A percentile compares a stretch with the other conserved stretches of the same genome.
Evolutionary conservation across 306 rosid genomes (phyloP).

Genomic region (Quercus engelmannii): DNA sequence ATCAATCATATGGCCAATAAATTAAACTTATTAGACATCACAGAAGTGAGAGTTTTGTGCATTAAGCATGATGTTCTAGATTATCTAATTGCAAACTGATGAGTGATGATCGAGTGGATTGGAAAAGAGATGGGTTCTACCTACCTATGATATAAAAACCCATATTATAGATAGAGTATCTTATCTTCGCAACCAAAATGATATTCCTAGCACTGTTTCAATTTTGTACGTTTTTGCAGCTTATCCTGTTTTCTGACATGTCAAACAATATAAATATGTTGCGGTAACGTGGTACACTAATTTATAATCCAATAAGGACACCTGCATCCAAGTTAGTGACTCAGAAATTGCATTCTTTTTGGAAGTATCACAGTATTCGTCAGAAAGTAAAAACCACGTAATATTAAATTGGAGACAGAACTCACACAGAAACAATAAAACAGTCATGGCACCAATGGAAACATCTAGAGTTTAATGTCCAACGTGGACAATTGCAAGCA

Average conservation of each 20-base stretch:
- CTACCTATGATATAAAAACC: conserved; percentile 3
- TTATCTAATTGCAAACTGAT: neutral
- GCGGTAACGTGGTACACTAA: neutral
- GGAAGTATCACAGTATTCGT: neutral
- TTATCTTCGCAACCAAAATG: conserved; percentile 37
- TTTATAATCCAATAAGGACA: neutral
- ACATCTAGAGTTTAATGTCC: neutral
- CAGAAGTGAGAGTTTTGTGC: too few relatives aligned
- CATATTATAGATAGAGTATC: conserved; percentile 17
- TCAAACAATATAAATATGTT: neutral
- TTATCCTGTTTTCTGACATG: conserved; percentile 23
- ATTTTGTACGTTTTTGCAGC: conserved; percentile 7
- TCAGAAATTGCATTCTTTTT: neutral
- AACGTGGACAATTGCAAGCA: neutral
- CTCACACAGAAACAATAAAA: conserved; percentile 6
- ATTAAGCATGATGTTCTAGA: neutral
- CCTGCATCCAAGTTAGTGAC: neutral
- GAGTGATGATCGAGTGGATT: neutral
- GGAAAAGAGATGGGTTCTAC: neutral
- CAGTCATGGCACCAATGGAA: neutral
- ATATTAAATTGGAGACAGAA: neutral
- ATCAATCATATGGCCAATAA: neutral
- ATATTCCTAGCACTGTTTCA: conserved; percentile 21
- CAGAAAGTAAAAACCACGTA: neutral
- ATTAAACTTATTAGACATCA: neutral